A percentile compares a stretch with the other conserved stretches of the same genome.
Conservation (phyloP, 768 basidiomycete genomes). For the Polyporus arcularius region DNA sequence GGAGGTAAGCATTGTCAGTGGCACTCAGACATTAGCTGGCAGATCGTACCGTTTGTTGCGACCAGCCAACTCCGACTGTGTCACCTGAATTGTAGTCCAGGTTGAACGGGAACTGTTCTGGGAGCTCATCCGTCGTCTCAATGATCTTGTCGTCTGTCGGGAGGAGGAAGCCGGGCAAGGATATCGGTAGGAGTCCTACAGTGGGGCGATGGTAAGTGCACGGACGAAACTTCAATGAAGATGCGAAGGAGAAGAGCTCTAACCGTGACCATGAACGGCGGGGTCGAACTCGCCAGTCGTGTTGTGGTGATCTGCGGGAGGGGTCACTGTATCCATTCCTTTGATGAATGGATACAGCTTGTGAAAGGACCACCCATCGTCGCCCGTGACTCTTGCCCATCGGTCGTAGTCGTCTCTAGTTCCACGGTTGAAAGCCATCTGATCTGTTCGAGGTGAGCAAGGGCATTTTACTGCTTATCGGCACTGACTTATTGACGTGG, state of each 20-base stretch:
- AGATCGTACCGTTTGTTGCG: not conserved
- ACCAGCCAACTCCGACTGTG: constrained; percentile 36
- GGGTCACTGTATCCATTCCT: not conserved
- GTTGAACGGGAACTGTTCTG: constrained; percentile 42
- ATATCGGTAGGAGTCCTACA: constrained; percentile 20
- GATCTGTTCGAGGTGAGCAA: not conserved
- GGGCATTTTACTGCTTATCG: no score
- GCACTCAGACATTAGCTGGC: not conserved
- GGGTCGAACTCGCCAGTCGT: constrained; percentile 27
- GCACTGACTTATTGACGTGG: constrained; percentile 27
- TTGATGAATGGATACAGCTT: constrained; percentile 16
- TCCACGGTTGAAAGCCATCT: not conserved
- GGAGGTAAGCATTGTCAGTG: no score
- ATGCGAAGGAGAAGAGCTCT: not conserved
- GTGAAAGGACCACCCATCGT: constrained; percentile 30
- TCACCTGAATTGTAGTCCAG: constrained; percentile 45
- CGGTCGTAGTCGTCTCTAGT: constrained; percentile 22
- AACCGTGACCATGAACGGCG: constrained; percentile 20
- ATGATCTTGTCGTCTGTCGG: constrained; percentile 22
- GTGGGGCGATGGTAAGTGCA: no score
- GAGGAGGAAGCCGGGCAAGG: constrained; percentile 7
- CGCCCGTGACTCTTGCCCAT: constrained; percentile 27
- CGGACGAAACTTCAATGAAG: not conserved
- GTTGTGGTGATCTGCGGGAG: constrained; percentile 23
- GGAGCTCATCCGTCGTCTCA: constrained; percentile 36